Base-by-base conservation (phyloP, 108 stramenopile genomes). In the Nannochloropsis gaditana region DNA sequence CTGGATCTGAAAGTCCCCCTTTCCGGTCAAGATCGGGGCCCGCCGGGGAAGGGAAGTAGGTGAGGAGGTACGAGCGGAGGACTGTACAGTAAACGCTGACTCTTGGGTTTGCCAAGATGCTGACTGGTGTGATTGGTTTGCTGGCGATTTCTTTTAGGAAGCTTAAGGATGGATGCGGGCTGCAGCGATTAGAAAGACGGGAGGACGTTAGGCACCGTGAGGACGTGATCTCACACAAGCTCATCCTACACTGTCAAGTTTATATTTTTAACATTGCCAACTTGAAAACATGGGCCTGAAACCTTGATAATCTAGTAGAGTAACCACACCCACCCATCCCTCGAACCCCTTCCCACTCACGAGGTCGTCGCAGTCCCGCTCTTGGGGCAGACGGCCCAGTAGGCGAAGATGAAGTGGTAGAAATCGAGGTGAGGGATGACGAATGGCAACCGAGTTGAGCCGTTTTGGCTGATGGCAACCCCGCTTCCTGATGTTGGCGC, bases 391-490 rank as follows among this genome's bases (percentile, higher is more conserved):
- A 73, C 59, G 6, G 59, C 59, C 15, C n/a, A n/a, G n/a, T 73
- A 73, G 59, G 59, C 59, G 59, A 73, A 73, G n/a, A 73, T 73
- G n/a, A 73, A 73, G n/a, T 73, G 59, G 59, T 73, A 73, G 59
- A n/a, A 73, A 73, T 73, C 59, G 59, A 73, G 59, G 59, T 73
- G 59, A 15, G 59, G 59, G 4, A 73, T n/a, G 59, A 73, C 8
- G 59, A 73, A 73, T n/a, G 59, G 59, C 6, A 73, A 73, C 0
- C 59, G 59, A 73, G 59, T 73, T n/a, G n/a, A 73, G 59, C 59
- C 59, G 4, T 15, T n/a, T 73, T 73, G 15, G 59, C 5, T 73
- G 3, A n/a, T 73, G 2, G 19, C 8, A 8, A n/a, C 2, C 8
- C n/a, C 59, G 59, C 59, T 73, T 15, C 59, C n/a, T 15, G 59